A percentile compares a stretch with the other conserved stretches of the same genome.
Evolutionary conservation across 495 filamentous ascomycete genomes (phyloP).

Genomic region (Xylaria grammica): DNA sequence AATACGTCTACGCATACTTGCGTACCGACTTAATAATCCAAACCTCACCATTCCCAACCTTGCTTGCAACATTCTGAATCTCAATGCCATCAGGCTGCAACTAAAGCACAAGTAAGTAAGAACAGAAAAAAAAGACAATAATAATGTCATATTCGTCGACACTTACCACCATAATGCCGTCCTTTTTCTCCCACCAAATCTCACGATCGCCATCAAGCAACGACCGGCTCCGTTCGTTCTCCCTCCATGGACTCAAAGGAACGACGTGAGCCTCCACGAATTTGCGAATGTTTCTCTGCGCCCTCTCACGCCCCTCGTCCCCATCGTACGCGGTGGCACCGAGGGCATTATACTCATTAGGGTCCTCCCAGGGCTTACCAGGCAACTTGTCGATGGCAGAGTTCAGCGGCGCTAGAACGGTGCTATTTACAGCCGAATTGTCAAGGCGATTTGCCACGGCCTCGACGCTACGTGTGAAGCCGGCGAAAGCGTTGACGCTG

Average conservation of each 20-base stretch:
- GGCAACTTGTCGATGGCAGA: conserved; percentile 77
- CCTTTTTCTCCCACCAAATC: conserved; percentile 81
- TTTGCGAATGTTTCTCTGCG: conserved; percentile 74
- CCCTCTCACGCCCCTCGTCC: conserved; percentile 75
- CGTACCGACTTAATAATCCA: conserved; percentile 74
- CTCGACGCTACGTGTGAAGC: conserved; percentile 81
- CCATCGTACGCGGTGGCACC: conserved; percentile 86
- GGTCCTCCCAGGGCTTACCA: conserved; percentile 93
- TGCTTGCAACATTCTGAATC: conserved; percentile 70
- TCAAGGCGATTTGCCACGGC: conserved; percentile 72
- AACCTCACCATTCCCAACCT: conserved; percentile 85
- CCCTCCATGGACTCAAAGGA: conserved; percentile 76
- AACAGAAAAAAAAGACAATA: conserved; percentile 5
- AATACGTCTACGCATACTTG: conserved; percentile 55
- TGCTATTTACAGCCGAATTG: conserved; percentile 73
- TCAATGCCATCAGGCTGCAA: conserved; percentile 81
- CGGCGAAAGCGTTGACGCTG: conserved; percentile 86
- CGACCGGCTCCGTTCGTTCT: conserved; percentile 73
- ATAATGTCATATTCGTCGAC: too few relatives aligned
- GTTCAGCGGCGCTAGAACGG: conserved; percentile 88
- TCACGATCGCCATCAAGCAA: conserved; percentile 66
- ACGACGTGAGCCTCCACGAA: conserved; percentile 92
- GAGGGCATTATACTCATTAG: conserved; percentile 73
- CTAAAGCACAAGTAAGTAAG: conserved; percentile 46
- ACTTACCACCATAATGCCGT: conserved; percentile 73